Base-by-base conservation (phyloP, 768 basidiomycete genomes). In the Phallus indusiatus region DNA sequence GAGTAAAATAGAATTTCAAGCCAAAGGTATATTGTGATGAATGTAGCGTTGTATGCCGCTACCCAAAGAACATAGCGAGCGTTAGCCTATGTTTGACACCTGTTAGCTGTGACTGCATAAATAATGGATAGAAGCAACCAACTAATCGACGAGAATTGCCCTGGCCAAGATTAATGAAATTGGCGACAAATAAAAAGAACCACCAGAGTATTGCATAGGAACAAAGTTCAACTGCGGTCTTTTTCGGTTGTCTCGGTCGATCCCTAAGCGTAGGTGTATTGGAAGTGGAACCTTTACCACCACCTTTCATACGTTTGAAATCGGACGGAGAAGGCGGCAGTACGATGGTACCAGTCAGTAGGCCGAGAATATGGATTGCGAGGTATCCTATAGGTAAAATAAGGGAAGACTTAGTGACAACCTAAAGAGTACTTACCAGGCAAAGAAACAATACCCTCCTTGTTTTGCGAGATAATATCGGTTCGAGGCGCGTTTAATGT, bases 21-120 rank as follows among this genome's bases (percentile, higher is more conserved):
- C 21, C 84, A 62, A 47, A 94, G 76, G 72, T 96, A 95, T 12
- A 81, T 83, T 5, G 93, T 76, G 16, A 97, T 73, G 74, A 93
- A 93, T 2, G 84, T 79, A 0, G 86, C 85, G 68, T 97, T 98
- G 81, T 82, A 95, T 10, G 90, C 93, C 0, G 82, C 80, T 8
- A 88, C 80, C 93, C 94, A 97, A 17, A 93, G 70, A 36, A 94
- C 83, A 70, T 99, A 98, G 4, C 88, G 79, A 33, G 92, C 65
- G 66, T 98, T 97, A 49, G 86, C 90, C 94, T 94, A 64, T 47
- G 18, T 35, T 35, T 35, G 53, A 35, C 16, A 37, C 48, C 33
- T 37, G 28, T 60, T 21, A 37, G 16, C 18, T 49, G 14, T 22
- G 36, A 16, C 35, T 24, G n/a, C 24, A 18, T 4, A 16, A 35